phyloP scores from a whole-genome alignment of 345 rosid genomes.

The Pistacia atlantica region DNA sequence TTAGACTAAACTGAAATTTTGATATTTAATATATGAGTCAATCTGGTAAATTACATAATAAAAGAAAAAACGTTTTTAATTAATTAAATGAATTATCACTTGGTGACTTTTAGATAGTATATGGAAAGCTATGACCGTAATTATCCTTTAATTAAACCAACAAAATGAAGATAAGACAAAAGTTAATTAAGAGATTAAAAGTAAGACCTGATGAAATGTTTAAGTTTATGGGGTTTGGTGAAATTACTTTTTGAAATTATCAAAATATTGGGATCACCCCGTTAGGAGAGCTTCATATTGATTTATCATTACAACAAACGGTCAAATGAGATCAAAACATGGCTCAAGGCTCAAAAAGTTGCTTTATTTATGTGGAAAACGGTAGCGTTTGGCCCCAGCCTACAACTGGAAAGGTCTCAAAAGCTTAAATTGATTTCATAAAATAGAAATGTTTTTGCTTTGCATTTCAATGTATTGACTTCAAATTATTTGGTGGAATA shows the following conservation, averaged over 20 bases:
- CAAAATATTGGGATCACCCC: background rate
- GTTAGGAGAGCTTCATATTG: background rate
- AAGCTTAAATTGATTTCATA: background rate
- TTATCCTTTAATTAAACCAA: background rate
- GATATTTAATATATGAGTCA: no score
- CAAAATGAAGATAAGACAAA: background rate
- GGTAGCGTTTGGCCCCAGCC: slow-evolving; percentile 28
- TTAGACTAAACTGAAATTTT: no score
- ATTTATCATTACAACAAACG: slow-evolving; percentile 13
- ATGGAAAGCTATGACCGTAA: no score
- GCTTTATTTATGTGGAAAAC: slow-evolving; percentile 14
- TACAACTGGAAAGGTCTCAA: slow-evolving; percentile 16
- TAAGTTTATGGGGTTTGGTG: background rate
- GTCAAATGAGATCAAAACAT: slow-evolving; percentile 19
- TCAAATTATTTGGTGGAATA: background rate
- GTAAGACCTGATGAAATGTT: no score
- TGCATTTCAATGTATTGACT: background rate
- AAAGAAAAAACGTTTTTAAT: no score
- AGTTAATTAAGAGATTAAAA: background rate
- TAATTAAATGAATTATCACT: no score
- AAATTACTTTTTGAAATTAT: background rate
- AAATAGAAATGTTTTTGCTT: slow-evolving; percentile 5
- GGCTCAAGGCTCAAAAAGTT: background rate
- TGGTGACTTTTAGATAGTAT: no score
- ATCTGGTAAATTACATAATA: no score